Base-by-base conservation (phyloP, 768 basidiomycete genomes). In the Rhodotorula kratochvilovae region DNA sequence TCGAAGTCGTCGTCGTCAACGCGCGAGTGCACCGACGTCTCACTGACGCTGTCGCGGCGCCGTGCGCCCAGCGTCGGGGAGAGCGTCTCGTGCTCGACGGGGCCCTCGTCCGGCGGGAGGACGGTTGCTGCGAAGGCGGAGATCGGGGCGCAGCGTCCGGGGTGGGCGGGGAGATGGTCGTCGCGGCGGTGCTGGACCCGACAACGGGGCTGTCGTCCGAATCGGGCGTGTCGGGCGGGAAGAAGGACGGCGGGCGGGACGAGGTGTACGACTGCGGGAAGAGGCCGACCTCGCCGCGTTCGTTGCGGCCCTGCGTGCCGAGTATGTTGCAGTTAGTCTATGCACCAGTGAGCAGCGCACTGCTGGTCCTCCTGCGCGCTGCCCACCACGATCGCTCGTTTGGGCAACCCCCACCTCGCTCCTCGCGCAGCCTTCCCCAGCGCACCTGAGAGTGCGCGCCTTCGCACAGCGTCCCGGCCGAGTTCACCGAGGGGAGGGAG, bases 211-310 rank as follows among this genome's bases (percentile, higher is more conserved):
- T 45, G 42, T 25, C 17, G 39, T 0, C 19, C 3, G 7, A 60
- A 58, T 23, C 31, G 43, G 3, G 4, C 25, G 12, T 17, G 16
- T 56, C 54, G 6, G 42, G 10, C 19, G 51, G 42, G 42, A 64
- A 55, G 63, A 58, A 57, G 25, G 56, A 58, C 5, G 64, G 64
- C n/a, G 64, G 64, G n/a, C 64, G 83, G 7, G 86, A 82, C 0
- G 90, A 84, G 0, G 94, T 95, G 78, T 97, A 97, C 71, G 86
- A 88, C 76, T 89, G 85, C 5, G 96, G 96, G 77, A 99, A 98
- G 19, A 99, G 83, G 5, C 96, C 96, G n/a, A 85, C 81, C 79
- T 88, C 88, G 10, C 94, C 95, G 21, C 86, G 83, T 12, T 85
- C 79, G 81, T 93, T 96, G 46, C 89, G 87, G 25, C 94, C 93